Conservation (phyloP, 2,329 filamentous ascomycete genomes). For the Colletotrichum horii region DNA sequence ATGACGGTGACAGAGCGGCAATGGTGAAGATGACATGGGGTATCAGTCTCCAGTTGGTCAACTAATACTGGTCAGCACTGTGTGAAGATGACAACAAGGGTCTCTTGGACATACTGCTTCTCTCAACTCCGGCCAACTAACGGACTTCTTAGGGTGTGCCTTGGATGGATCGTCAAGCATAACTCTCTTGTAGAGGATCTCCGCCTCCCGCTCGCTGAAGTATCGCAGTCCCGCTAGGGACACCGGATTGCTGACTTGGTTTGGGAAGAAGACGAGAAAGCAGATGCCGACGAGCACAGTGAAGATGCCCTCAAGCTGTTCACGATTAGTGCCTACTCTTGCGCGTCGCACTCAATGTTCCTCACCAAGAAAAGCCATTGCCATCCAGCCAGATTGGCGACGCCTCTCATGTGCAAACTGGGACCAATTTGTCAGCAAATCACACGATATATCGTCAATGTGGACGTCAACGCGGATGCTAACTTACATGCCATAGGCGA, state of each 20-base stretch:
- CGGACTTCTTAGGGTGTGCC: conserved; percentile 29
- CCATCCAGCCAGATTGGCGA: conserved; percentile 34
- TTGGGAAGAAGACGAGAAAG: conserved; percentile 36
- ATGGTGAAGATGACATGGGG: conserved; percentile 37
- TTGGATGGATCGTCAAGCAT: conserved; percentile 40
- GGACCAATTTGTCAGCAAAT: background rate
- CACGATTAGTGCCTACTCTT: background rate
- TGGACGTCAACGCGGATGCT: background rate
- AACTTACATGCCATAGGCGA: conserved; percentile 45
- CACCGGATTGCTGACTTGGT: conserved; percentile 30
- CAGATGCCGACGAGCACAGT: conserved; percentile 36
- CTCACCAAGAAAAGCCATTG: conserved; percentile 38
- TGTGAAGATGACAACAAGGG: background rate
- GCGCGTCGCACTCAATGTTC: background rate
- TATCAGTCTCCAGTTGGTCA: conserved; percentile 41
- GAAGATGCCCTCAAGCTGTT: conserved; percentile 39
- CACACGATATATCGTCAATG: background rate
- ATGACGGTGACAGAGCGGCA: conserved; percentile 30
- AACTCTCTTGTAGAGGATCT: conserved; percentile 38
- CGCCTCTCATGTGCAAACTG: conserved; percentile 37
- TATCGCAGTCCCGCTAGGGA: conserved; percentile 33
- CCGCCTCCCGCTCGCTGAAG: conserved; percentile 38
- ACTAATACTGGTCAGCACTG: conserved; percentile 24
- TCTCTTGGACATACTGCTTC: conserved; percentile 31
- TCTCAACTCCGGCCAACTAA: conserved; percentile 36